Evolutionary conservation across 306 rosid genomes (phyloP).

Genomic region (Vigna trinervia): DNA sequence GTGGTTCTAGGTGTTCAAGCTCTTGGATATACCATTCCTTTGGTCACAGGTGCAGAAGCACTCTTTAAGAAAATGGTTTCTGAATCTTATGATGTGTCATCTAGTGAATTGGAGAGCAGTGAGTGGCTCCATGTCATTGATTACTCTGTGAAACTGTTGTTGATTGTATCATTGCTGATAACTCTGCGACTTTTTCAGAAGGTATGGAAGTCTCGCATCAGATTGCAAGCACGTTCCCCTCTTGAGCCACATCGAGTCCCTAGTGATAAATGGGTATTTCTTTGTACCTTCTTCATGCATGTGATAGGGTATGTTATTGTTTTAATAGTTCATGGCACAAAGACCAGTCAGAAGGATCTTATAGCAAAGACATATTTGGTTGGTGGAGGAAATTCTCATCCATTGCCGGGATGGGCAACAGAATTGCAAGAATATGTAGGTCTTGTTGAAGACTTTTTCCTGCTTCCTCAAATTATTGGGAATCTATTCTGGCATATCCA

Average conservation of each 20-base stretch:
- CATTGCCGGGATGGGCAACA: conserved; percentile 58
- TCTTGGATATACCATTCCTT: conserved; percentile 83
- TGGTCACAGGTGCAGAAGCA: conserved; percentile 87
- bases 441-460: conserved; percentile 88
- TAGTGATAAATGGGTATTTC: conserved; percentile 70
- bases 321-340: conserved; percentile 58
- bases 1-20: conserved; percentile 85
- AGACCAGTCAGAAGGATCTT: conserved; percentile 51
- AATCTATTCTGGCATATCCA: conserved; percentile 87
- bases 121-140: conserved; percentile 71
- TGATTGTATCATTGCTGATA: conserved; percentile 70
- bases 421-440: conserved; percentile 84
- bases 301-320: conserved; percentile 64
- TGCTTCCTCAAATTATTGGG: conserved; percentile 84
- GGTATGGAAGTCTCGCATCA: conserved; percentile 88
- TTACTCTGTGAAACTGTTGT: conserved; percentile 76
- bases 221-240: conserved; percentile 65
- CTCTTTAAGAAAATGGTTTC: conserved; percentile 69
- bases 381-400: conserved; percentile 45
- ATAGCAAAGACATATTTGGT: conserved; percentile 41
- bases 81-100: conserved; percentile 53
- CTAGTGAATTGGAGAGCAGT: conserved; percentile 61
- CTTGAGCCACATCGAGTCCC: conserved; percentile 68
- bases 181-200: conserved; percentile 88
- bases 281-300: conserved; percentile 62